phyloP scores from a whole-genome alignment of 148 eudicot genomes.

The Diospyros kaki region DNA sequence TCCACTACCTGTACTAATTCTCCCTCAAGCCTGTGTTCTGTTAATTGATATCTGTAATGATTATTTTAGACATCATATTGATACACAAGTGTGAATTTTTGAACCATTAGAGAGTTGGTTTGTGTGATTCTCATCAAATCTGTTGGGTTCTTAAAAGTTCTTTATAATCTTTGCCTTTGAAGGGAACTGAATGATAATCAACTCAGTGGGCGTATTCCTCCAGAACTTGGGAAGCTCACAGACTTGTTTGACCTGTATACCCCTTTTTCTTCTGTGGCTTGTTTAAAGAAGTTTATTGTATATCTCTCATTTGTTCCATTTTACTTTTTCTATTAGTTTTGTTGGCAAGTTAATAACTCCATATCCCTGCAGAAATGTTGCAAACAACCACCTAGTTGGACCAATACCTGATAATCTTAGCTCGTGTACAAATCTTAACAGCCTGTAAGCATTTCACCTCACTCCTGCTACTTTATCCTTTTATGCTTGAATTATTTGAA shows the following conservation, averaged over 20 bases:
- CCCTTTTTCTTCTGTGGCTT: background rate
- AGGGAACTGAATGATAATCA: conserved; percentile 91
- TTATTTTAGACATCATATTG: background rate
- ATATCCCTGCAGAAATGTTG: conserved; percentile 62
- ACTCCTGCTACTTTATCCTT: background rate
- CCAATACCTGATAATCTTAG: conserved; percentile 83
- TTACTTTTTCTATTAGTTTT: background rate
- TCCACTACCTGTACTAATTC: conserved; percentile 73
- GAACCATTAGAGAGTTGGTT: too few species aligned
- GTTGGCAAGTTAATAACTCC: conserved; percentile 1
- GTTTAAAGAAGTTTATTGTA: background rate
- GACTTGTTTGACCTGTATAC: conserved; percentile 91
- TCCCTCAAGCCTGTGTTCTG: background rate
- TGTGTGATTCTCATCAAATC: too few species aligned
- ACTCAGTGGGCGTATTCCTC: conserved; percentile 77
- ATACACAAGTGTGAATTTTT: too few species aligned
- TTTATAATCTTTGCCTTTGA: background rate
- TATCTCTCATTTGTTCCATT: too few species aligned
- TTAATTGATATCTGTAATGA: background rate
- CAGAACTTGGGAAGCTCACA: conserved; percentile 88
- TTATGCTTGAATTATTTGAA: background rate
- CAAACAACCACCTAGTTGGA: conserved; percentile 79
- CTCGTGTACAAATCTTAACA: conserved; percentile 90
- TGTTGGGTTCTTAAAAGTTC: too few species aligned
- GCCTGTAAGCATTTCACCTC: conserved; percentile 59